Base-by-base conservation (phyloP, 2,329 filamentous ascomycete species). In the Byssothecium circinans region DNA sequence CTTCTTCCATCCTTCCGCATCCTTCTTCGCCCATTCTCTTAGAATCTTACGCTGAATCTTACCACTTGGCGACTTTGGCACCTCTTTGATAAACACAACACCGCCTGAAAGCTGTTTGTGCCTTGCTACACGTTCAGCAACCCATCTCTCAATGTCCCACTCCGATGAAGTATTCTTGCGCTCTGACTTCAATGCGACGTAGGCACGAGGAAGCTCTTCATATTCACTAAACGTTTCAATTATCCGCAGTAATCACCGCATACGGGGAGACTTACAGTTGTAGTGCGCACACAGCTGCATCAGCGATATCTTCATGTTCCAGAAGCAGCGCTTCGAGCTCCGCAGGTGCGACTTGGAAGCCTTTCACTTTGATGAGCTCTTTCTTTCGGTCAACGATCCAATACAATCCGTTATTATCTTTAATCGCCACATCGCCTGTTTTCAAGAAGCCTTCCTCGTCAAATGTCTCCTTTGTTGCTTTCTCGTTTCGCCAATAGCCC, bases 351-450 rank as follows among this genome's bases (percentile, higher is more conserved):
- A 84, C 81, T 61, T 84, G 81, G 44, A 79, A 77, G 8, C 81
- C 81, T 52, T 80, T 82, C 27, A 82, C 79, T 61, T 83, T 84
- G 68, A 83, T 84, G 43, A 84, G 71, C 59, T 84, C 67, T 47
- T 70, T 70, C 51, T 63, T 64, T 11, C 67, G 55, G 49, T 70
- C 67, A 2, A 65, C 60, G 33, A 70, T 68, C 53, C 55, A 69
- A 27, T 56, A 54, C 39, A 43, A 59, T 0, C 53, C 60, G 0
- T 76, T 57, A 12, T 75, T 65, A 29, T 67, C 56, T 11, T 43
- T 54, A 5, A 65, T 41, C 10, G 57, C 62, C 11, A 68, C 50
- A 54, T 68, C 65, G 1, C 65, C 65, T 11, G 64, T 73, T 46
- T 58, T 62, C 35, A 72, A 47, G 53, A 59, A 74, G 1, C 70